Conservation (phyloP, 305 asterid species). For the Withania somnifera region DNA sequence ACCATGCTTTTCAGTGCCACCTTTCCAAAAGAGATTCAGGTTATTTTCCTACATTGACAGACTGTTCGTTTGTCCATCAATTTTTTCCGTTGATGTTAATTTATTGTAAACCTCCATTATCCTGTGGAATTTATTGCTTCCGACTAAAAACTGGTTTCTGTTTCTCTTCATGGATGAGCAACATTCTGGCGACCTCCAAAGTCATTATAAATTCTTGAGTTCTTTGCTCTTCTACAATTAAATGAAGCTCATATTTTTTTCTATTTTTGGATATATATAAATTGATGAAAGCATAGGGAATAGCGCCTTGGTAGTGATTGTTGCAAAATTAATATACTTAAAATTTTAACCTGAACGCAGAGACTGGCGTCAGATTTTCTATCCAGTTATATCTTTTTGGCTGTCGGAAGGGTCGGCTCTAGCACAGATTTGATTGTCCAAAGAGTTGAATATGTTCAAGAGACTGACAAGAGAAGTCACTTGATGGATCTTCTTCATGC, state of each 20-base stretch:
- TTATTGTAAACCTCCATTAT: neutral
- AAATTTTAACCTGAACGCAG: conserved; percentile 32
- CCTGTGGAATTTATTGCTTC: neutral
- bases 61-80: neutral
- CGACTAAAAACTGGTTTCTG: neutral
- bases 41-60: conserved; percentile 13
- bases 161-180: neutral
- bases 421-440: conserved; percentile 84
- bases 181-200: neutral
- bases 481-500: conserved; percentile 89
- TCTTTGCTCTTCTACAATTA: neutral
- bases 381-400: conserved; percentile 52
- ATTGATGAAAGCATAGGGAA: neutral
- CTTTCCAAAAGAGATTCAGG: conserved; percentile 87
- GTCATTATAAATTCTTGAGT: neutral
- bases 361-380: conserved; percentile 72
- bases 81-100: neutral
- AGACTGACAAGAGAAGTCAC: conserved; percentile 83
- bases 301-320: neutral
- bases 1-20: conserved; percentile 86
- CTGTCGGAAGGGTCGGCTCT: conserved; percentile 90
- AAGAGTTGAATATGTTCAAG: conserved; percentile 79
- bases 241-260: neutral
- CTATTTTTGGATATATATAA: neutral
- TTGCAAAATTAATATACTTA: neutral